Conservation (phyloP, 1,139 yeast genomes). For the Blastobotrys apis region DNA sequence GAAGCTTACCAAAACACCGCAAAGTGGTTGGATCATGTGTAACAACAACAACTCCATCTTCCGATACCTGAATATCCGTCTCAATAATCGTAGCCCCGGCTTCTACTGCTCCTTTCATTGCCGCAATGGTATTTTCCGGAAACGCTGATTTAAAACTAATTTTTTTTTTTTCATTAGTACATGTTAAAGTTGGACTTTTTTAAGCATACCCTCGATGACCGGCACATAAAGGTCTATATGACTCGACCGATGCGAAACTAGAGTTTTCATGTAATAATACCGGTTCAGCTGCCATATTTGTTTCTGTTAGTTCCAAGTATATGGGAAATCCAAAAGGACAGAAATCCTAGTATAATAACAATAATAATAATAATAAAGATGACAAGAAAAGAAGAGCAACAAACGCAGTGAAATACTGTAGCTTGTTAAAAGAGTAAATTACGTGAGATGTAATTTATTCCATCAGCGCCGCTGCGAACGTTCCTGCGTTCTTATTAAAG, state of each 20-base stretch:
- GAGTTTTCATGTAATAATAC: neutral
- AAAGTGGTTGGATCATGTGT: constrained; percentile 66
- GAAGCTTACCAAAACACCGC: constrained; percentile 51
- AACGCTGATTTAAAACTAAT: constrained; percentile 36
- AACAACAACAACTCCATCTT: constrained; percentile 68
- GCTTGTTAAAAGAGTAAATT: no score
- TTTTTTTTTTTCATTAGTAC: neutral
- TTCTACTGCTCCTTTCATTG: constrained; percentile 66
- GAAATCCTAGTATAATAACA: neutral
- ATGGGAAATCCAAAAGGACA: no score
- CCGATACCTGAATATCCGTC: constrained; percentile 76
- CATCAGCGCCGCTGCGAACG: no score
- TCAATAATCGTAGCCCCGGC: constrained; percentile 73
- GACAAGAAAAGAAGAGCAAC: no score
- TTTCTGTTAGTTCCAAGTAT: no score
- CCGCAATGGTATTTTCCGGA: constrained; percentile 76
- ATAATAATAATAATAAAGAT: neutral
- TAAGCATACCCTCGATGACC: constrained; percentile 30
- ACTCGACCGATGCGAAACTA: constrained; percentile 5
- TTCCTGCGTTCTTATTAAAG: no score
- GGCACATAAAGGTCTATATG: constrained; percentile 22
- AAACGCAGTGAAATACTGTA: no score
- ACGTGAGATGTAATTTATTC: no score
- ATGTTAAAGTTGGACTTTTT: neutral
- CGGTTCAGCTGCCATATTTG: no score